A percentile compares a stretch with the other conserved stretches of the same genome.
phyloP scores from a whole-genome alignment of 176 grass and related monocot genomes.

The Urochloa ruziziensis region DNA sequence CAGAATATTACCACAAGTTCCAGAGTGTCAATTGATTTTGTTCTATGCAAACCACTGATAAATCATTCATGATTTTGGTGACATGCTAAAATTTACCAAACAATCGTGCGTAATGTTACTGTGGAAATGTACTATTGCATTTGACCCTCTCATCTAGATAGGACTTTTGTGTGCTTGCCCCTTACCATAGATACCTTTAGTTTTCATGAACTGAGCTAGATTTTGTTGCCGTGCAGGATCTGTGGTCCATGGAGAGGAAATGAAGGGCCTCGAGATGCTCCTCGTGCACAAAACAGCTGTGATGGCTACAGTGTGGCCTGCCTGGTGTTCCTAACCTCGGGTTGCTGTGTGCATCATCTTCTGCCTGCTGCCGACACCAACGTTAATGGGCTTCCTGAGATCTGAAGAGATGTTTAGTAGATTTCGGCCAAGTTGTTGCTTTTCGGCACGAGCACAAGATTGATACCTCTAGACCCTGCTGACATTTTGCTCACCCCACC shows the following conservation, averaged over 20 bases:
- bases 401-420: slow-evolving; percentile 18
- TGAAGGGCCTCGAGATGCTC: slow-evolving; percentile 1
- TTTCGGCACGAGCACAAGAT: slow-evolving; percentile 32
- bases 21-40: background rate
- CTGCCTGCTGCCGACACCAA: background rate
- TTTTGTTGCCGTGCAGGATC: slow-evolving; percentile 30
- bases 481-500: slow-evolving; percentile 24
- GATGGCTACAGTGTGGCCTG: background rate
- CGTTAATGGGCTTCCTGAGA: background rate
- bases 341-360: slow-evolving; percentile 4
- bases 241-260: slow-evolving; percentile 22
- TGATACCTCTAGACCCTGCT: slow-evolving; percentile 15
- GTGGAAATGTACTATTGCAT: background rate
- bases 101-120: background rate
- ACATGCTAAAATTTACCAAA: background rate
- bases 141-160: background rate
- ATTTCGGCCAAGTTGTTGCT: slow-evolving; percentile 5
- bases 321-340: background rate
- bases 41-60: background rate
- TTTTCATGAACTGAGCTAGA: background rate
- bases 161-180: background rate
- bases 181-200: background rate
- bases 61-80: background rate
- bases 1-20: background rate
- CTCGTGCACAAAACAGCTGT: background rate